Percentiles rank a stretch among this genome's conserved stretches.
These are phyloP conservation scores for Alternaria ethzedia DNA, from an alignment of 2,329 filamentous ascomycete genomes.

Conservation along the genomic window DNA sequence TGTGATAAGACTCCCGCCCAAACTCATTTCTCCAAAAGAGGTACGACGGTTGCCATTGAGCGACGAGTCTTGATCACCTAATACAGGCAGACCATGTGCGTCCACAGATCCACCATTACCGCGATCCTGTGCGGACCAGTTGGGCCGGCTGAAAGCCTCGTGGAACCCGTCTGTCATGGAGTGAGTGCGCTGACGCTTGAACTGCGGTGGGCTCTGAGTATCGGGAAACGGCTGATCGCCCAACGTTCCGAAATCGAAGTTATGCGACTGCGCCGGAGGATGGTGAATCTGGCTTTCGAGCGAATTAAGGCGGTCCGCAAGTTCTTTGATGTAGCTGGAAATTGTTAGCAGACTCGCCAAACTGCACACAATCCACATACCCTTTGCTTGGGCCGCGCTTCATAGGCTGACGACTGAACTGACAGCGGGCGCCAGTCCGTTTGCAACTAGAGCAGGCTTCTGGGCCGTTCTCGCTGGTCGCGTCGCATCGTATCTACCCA, in stretches of 20 bases:
- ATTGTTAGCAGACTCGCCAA: slow-evolving; percentile 13
- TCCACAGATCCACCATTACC: slow-evolving; percentile 38
- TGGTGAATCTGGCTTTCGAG: slow-evolving; percentile 48
- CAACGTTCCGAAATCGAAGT: slow-evolving; percentile 39
- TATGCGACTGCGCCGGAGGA: slow-evolving; percentile 29
- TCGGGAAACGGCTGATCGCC: slow-evolving; percentile 40
- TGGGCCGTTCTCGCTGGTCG: slow-evolving; percentile 49
- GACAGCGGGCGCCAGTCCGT: slow-evolving; percentile 48
- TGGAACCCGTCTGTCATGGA: slow-evolving; percentile 47
- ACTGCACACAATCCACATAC: slow-evolving; percentile 18
- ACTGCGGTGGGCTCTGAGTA: slow-evolving; percentile 39
- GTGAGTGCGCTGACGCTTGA: slow-evolving; percentile 46
- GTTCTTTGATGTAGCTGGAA: slow-evolving; percentile 49
- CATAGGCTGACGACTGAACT: slow-evolving; percentile 51
- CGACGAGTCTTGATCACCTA: slow-evolving; percentile 38
- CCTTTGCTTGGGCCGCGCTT: slow-evolving; percentile 53
- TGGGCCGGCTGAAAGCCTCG: slow-evolving; percentile 41
- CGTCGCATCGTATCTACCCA: slow-evolving; percentile 49
- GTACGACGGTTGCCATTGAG: slow-evolving; percentile 43
- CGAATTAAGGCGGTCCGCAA: slow-evolving; percentile 48
- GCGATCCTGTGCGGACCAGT: slow-evolving; percentile 44
- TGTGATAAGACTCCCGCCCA: slow-evolving; percentile 44
- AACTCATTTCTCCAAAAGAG: slow-evolving; percentile 44
- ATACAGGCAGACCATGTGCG: slow-evolving; percentile 21
- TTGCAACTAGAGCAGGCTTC: slow-evolving; percentile 51